Percentiles rank a stretch among this genome's conserved stretches.
Evolutionary conservation across 768 basidiomycete genomes (phyloP).

Genomic region (Vararia minispora): DNA sequence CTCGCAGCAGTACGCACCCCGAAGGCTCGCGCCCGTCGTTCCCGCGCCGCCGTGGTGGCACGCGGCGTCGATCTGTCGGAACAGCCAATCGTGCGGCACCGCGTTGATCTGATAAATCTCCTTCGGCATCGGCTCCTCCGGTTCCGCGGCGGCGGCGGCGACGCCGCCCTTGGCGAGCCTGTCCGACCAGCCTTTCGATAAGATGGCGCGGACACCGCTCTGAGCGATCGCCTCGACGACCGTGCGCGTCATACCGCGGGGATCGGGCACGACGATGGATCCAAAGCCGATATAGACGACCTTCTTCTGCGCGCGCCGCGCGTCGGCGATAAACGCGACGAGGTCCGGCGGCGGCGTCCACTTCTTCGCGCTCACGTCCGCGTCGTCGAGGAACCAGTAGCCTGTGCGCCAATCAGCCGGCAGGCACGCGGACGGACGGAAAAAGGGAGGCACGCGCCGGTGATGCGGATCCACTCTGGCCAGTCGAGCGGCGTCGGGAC

Average conservation of each 20-base stretch:
- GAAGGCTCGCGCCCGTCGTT: constrained; percentile 87
- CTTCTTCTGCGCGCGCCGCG: constrained; percentile 69
- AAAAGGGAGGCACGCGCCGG: constrained; percentile 51
- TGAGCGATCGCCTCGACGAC: constrained; percentile 81
- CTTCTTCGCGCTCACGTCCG: constrained; percentile 79
- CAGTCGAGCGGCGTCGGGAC: constrained; percentile 95
- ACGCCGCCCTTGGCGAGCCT: constrained; percentile 63
- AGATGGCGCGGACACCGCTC: constrained; percentile 83
- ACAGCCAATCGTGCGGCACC: constrained; percentile 94
- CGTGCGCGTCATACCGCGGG: constrained; percentile 81
- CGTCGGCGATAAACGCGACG: constrained; percentile 70
- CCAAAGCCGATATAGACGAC: constrained; percentile 97
- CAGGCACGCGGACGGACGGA: too few species aligned
- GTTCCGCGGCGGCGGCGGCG: constrained; percentile 41
- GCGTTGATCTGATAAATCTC: constrained; percentile 80
- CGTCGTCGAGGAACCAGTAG: constrained; percentile 95
- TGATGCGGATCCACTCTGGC: constrained; percentile 97
- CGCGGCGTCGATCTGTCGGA: constrained; percentile 87
- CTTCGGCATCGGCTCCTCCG: constrained; percentile 59
- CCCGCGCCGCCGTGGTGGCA: constrained; percentile 98
- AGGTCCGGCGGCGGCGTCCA: constrained; percentile 83
- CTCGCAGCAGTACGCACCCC: constrained; percentile 42
- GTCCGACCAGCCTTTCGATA: constrained; percentile 98
- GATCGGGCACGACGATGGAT: constrained; percentile 94
- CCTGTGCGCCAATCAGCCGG: constrained; percentile 32